phyloP scores from a whole-genome alignment of 1,284 basidiomycete species.

The Trichosporon sp. region DNA sequence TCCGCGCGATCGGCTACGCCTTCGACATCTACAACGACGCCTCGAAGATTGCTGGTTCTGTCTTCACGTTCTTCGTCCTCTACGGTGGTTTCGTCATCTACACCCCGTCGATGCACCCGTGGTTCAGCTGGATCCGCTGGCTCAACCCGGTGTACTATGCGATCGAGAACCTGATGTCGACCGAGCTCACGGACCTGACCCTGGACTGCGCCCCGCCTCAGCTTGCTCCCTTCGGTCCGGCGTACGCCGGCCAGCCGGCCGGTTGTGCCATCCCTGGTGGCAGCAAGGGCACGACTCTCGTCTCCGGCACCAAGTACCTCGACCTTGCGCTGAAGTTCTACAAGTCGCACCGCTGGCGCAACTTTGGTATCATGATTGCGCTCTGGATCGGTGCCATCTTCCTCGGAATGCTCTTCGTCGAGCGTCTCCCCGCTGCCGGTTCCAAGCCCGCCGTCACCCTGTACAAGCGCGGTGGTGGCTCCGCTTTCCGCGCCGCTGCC shows the following conservation, averaged over 20 bases:
- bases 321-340: conserved; percentile 45
- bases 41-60: conserved; percentile 39
- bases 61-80: conserved; percentile 35
- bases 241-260: conserved; percentile 29
- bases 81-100: conserved; percentile 44
- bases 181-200: conserved; percentile 51
- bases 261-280: conserved; percentile 50
- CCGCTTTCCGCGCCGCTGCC: conserved; percentile 17
- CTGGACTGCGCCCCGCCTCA: conserved; percentile 45
- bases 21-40: conserved; percentile 44
- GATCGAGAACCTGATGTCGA: conserved; percentile 37
- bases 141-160: conserved; percentile 40
- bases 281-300: conserved; percentile 4
- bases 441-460: conserved; percentile 36
- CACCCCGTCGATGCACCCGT: conserved; percentile 38
- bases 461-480: conserved; percentile 32
- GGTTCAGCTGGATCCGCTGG: conserved; percentile 26
- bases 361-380: conserved; percentile 51
- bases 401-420: conserved; percentile 21
- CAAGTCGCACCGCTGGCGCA: conserved; percentile 49
- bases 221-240: conserved; percentile 48
- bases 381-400: conserved; percentile 36
- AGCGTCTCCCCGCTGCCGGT: conserved; percentile 34
- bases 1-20: conserved; percentile 41
- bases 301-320: conserved; percentile 40